Conservation (phyloP, 78 protist species). For the Tieghemostelium lacteum region DNA sequence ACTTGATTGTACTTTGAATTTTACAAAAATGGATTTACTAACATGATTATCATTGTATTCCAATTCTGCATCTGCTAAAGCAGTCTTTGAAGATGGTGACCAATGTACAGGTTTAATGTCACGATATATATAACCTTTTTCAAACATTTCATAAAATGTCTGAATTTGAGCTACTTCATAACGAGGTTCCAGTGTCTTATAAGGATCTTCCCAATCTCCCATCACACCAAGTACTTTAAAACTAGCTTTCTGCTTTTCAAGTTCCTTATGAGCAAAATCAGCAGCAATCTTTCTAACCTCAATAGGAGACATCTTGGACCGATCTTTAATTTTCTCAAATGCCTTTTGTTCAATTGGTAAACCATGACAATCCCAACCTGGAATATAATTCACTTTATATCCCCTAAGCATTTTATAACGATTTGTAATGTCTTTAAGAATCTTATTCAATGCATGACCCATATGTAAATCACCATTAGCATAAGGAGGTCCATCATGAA, state of each 20-base stretch:
- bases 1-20: slow-evolving; percentile 24
- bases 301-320: slow-evolving; percentile 20
- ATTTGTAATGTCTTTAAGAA: slow-evolving; percentile 91
- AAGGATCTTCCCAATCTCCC: slow-evolving; percentile 92
- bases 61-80: slow-evolving; percentile 97
- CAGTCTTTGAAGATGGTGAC: slow-evolving; percentile 95
- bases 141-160: slow-evolving; percentile 82
- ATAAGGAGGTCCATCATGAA: slow-evolving; percentile 98
- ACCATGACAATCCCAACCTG: slow-evolving; percentile 96
- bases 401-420: slow-evolving; percentile 86
- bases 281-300: slow-evolving; percentile 77
- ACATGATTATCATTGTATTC: slow-evolving; percentile 91
- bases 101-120: slow-evolving; percentile 94
- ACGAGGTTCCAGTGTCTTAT: slow-evolving; percentile 85
- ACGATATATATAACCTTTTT: slow-evolving; percentile 89
- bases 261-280: slow-evolving; percentile 72
- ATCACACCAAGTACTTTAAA: slow-evolving; percentile 79
- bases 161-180: slow-evolving; percentile 91
- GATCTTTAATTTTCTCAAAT: slow-evolving; percentile 39
- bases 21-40: slow-evolving; percentile 85
- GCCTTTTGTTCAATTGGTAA: slow-evolving; percentile 96
- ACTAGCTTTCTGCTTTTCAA: slow-evolving; percentile 48
- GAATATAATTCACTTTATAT: slow-evolving; percentile 57
- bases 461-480: slow-evolving; percentile 95
- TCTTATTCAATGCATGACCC: slow-evolving; percentile 88